Evolutionary conservation across 129 eudicot species (phyloP).

Genomic region (Scalesia atractyloides): DNA sequence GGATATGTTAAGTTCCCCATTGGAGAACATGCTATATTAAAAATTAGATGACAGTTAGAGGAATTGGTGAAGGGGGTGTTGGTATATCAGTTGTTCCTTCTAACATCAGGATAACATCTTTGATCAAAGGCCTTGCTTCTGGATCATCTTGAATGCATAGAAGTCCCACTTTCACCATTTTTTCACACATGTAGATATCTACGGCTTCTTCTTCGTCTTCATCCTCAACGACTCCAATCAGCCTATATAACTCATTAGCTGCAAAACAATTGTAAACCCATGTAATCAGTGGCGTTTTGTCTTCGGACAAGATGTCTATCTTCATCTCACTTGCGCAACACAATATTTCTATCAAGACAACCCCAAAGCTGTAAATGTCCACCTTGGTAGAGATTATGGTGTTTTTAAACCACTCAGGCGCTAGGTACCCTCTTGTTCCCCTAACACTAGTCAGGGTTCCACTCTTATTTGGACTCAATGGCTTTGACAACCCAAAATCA

Average conservation of each 20-base stretch:
- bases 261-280: conserved; percentile 37
- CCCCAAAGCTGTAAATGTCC: conserved; percentile 47
- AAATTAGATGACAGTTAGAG: background rate
- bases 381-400: conserved; percentile 34
- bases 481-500: conserved; percentile 47
- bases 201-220: conserved; percentile 14
- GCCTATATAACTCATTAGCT: conserved; percentile 14
- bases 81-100: conserved; percentile 44
- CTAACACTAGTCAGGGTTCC: conserved; percentile 24
- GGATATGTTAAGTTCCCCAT: background rate
- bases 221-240: conserved; percentile 10
- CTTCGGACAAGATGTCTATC: conserved; percentile 13
- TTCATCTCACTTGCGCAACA: conserved; percentile 25
- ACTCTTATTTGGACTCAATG: conserved; percentile 31
- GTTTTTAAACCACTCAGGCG: conserved; percentile 44
- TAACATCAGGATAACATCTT: conserved; percentile 40
- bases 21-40: background rate
- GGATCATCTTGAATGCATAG: conserved; percentile 43
- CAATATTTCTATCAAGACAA: conserved; percentile 39
- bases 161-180: conserved; percentile 42
- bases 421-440: conserved; percentile 37
- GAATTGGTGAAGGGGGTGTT: conserved; percentile 27
- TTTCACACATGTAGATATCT: conserved; percentile 27
- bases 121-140: conserved; percentile 36
- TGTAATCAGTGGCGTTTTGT: conserved; percentile 12